Conservation (phyloP, 495 filamentous ascomycete species). For the Hypomontagnella submonticulosa region DNA sequence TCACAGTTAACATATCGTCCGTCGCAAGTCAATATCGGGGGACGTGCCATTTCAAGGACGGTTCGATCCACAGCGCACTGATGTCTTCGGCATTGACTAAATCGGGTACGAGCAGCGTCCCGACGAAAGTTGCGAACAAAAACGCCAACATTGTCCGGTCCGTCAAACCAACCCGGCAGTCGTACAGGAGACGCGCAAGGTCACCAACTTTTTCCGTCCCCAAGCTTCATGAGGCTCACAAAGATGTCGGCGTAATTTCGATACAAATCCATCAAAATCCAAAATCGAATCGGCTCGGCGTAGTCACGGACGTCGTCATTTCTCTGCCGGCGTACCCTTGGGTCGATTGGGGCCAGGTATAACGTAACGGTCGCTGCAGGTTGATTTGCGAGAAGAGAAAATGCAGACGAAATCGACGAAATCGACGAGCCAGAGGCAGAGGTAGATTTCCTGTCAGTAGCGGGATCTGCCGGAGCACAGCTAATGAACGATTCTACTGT, state of each 20-base stretch:
- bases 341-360: constrained; percentile 24
- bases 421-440: constrained; percentile 23
- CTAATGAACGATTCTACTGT: constrained; percentile 35
- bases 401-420: constrained; percentile 26
- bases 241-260: constrained; percentile 25
- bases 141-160: constrained; percentile 47
- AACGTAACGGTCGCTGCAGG: constrained; percentile 14
- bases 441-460: constrained; percentile 35
- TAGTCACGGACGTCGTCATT: constrained; percentile 22
- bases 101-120: constrained; percentile 52
- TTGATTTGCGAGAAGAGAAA: constrained; percentile 33
- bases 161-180: constrained; percentile 42
- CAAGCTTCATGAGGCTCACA: constrained; percentile 45
- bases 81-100: constrained; percentile 46
- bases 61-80: constrained; percentile 55
- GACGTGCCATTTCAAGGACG: constrained; percentile 57
- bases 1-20: constrained; percentile 39
- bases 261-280: constrained; percentile 41
- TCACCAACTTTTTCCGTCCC: constrained; percentile 45
- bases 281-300: constrained; percentile 21
- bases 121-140: constrained; percentile 49
- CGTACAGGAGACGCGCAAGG: constrained; percentile 46
- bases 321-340: constrained; percentile 28
- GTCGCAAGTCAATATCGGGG: constrained; percentile 10
- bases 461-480: constrained; percentile 42